A percentile compares a stretch with the other conserved stretches of the same genome.
Evolutionary conservation across 768 basidiomycete genomes (phyloP).

Genomic region (Ramaria rubella): DNA sequence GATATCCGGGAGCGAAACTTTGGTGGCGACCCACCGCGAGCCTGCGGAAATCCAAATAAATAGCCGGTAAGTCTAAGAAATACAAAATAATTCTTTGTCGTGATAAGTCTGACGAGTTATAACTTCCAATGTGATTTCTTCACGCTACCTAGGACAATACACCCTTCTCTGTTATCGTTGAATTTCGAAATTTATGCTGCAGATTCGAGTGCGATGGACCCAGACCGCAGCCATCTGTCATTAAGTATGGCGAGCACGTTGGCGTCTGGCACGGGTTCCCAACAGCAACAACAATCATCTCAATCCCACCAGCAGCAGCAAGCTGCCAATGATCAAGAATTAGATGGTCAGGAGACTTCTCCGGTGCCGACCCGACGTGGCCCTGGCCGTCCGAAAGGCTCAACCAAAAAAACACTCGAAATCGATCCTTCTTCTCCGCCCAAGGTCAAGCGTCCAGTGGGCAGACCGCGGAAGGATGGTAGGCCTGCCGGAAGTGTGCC

Average conservation of each 20-base stretch:
- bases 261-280: background rate
- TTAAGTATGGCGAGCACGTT: conserved; percentile 1
- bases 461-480: conserved; percentile 75
- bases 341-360: conserved; percentile 2
- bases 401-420: conserved; percentile 52
- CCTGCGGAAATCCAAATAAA: conserved; percentile 8
- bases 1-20: background rate
- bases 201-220: background rate
- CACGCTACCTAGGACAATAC: background rate
- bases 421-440: conserved; percentile 24
- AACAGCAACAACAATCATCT: background rate
- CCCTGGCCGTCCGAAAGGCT: conserved; percentile 74
- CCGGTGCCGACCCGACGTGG: conserved; percentile 48
- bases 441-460: conserved; percentile 72
- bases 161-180: background rate
- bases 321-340: background rate
- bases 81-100: conserved; percentile 6
- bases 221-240: conserved; percentile 6
- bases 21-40: background rate
- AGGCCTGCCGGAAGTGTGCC: conserved; percentile 67
- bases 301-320: background rate
- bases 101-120: conserved; percentile 8
- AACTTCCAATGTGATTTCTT: background rate
- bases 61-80: conserved; percentile 9
- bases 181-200: background rate